A percentile compares a stretch with the other conserved stretches of the same genome.
These are phyloP conservation scores for Agrostemma githago DNA, from an alignment of 148 eudicot genomes.

Conservation along the genomic window DNA sequence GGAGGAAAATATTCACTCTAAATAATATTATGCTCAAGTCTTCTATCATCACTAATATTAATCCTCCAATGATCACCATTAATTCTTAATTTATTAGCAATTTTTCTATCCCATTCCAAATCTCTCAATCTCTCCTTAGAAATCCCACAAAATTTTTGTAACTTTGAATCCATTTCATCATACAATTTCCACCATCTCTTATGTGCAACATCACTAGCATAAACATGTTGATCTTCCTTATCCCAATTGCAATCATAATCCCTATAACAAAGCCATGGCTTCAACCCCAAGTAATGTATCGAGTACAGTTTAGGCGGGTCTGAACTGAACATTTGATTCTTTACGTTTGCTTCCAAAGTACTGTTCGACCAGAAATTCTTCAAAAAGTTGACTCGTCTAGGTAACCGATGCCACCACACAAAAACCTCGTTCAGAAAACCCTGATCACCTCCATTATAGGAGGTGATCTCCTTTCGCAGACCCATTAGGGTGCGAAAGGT, in stretches of 20 bases:
- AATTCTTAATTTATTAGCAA: constrained; percentile 45
- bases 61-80: constrained; percentile 57
- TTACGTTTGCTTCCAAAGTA: constrained; percentile 41
- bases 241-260: constrained; percentile 97
- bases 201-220: constrained; percentile 86
- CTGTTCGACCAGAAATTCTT: constrained; percentile 88
- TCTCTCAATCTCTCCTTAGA: constrained; percentile 50
- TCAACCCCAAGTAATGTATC: constrained; percentile 78
- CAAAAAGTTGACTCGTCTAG: constrained; percentile 71
- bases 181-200: constrained; percentile 79
- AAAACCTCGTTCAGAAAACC: constrained; percentile 87
- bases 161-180: constrained; percentile 56
- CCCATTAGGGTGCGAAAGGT: constrained; percentile 68
- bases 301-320: constrained; percentile 72
- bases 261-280: constrained; percentile 90
- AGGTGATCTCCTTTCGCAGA: constrained; percentile 45
- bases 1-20: neutral
- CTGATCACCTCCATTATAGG: constrained; percentile 94
- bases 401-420: constrained; percentile 95
- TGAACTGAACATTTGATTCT: constrained; percentile 65
- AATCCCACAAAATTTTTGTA: constrained; percentile 58
- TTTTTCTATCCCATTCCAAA: constrained; percentile 57
- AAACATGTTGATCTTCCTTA: constrained; percentile 43
- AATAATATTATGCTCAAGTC: constrained; percentile 14
- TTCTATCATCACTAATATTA: constrained; percentile 73